Conservation (phyloP, 176 grass and related monocot species). For the Poa pratensis region DNA sequence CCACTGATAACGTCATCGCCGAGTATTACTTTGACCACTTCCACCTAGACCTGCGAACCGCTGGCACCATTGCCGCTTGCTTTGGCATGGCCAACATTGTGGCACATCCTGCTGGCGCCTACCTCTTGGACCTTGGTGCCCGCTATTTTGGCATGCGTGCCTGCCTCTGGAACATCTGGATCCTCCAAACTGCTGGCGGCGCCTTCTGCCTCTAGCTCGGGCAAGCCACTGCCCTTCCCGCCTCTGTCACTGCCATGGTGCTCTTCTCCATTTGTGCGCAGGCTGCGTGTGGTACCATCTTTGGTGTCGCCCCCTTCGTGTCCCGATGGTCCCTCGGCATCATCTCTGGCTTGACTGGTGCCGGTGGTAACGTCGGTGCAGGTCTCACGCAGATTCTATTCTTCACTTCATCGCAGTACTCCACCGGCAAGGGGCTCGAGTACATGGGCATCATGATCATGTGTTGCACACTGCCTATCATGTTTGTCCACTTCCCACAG, state of each 20-base stretch:
- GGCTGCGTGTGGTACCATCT: conserved; percentile 72
- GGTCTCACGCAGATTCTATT: background rate
- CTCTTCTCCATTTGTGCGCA: conserved; percentile 84
- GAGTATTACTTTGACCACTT: conserved; percentile 87
- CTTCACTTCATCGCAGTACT: background rate
- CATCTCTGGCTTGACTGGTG: background rate
- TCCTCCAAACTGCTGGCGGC: conserved; percentile 81
- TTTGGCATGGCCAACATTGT: conserved; percentile 93
- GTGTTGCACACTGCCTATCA: background rate
- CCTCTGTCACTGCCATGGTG: conserved; percentile 68
- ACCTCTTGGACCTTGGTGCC: conserved; percentile 58
- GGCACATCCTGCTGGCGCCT: conserved; percentile 56
- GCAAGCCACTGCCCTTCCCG: conserved; percentile 43
- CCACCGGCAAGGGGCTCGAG: background rate
- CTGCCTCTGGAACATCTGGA: conserved; percentile 85
- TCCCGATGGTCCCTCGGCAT: conserved; percentile 36
- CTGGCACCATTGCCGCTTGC: conserved; percentile 78
- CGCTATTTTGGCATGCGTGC: conserved; percentile 71
- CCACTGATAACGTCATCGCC: conserved; percentile 90
- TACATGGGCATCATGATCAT: conserved; percentile 22
- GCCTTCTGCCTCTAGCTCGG: conserved; percentile 85
- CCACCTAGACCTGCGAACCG: conserved; percentile 69
- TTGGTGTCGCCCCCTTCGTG: conserved; percentile 77
- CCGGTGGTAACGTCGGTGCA: background rate
- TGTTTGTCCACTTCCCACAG: background rate